Base-by-base conservation (phyloP, 352 stramenopile genomes). In the Sclerospora graminicola region DNA sequence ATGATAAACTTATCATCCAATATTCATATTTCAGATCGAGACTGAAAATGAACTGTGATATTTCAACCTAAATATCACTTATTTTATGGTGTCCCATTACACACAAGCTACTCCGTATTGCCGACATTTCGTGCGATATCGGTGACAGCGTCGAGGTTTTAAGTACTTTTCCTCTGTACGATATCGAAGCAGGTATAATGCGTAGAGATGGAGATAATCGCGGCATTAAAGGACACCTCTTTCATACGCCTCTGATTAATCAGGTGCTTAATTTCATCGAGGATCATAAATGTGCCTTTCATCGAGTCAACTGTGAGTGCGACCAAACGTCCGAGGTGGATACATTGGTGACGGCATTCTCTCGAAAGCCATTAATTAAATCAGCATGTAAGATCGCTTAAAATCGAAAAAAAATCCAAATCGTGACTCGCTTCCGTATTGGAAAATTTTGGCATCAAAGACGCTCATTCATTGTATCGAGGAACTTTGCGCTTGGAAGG, bases 161-260 rank as follows among this genome's bases (percentile, higher is more conserved):
- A 41, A 75, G 89, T 1, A 93, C 94, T 33, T 97, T 96, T 60
- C 94, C 87, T 39, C 60, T 92, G 20, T 97, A 96, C 57, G 83
- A 97, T 51, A 63, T 79, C 26, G 71, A 62, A 36, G 63, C 60
- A 42, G 63, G 57, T 44, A 84, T 69, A 52, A 90, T 80, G 76
- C 69, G 71, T 14, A 58, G 84, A 21, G 69, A 80, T 11, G 64
- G 84, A 10, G 69, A 87, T 4, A 54, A 29, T 28, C 45, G 53
- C 44, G 61, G 61, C 1, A 57, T 71, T 1, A 57, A 66, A 16
- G 94, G 93, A 2, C 93, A 98, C 57, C 66, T 98, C 26, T 98
- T 98, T 59, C 93, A 98, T 75, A 96, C 82, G 7, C 87, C 88
- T 16, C 61, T 98, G 16, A 97, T 98, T 59, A 98, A 98, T 61